These are phyloP conservation scores for Cordyceps farinosa DNA, from an alignment of 2,329 filamentous ascomycete species.

Conservation along the genomic window DNA sequence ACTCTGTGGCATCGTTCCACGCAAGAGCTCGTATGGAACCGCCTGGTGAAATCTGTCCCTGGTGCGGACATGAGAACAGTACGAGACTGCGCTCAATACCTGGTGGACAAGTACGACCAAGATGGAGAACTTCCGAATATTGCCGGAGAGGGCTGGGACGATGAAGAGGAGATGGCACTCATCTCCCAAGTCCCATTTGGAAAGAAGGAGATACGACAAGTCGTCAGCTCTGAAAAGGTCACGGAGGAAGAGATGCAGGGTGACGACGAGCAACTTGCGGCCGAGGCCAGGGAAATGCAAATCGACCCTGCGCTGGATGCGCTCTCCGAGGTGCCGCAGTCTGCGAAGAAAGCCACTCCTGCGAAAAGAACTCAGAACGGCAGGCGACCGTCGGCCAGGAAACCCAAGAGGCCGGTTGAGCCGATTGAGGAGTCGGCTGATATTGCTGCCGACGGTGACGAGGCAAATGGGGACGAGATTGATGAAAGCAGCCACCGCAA, in stretches of 20 bases:
- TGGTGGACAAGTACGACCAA: slow-evolving; percentile 34
- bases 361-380: slow-evolving; percentile 26
- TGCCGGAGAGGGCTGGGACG: slow-evolving; percentile 29
- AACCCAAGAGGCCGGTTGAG: slow-evolving; percentile 26
- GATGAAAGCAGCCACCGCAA: slow-evolving; percentile 26
- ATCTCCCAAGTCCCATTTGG: slow-evolving; percentile 19
- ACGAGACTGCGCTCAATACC: slow-evolving; percentile 34
- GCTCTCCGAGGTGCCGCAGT: slow-evolving; percentile 16
- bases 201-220: slow-evolving; percentile 14
- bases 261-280: slow-evolving; percentile 16
- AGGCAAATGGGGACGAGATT: slow-evolving; percentile 24
- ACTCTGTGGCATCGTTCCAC: slow-evolving; percentile 36
- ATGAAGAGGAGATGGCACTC: slow-evolving; percentile 32
- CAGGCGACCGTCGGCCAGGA: slow-evolving; percentile 23
- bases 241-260: slow-evolving; percentile 21
- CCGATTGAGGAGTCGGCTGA: slow-evolving; percentile 26
- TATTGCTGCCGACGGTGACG: slow-evolving; percentile 16
- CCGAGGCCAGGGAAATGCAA: slow-evolving; percentile 25
- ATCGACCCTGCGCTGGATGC: slow-evolving; percentile 31
- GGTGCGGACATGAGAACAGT: slow-evolving; percentile 30
- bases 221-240: slow-evolving; percentile 31
- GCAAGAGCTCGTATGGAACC: slow-evolving; percentile 39
- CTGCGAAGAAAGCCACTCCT: slow-evolving; percentile 26
- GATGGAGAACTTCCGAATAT: slow-evolving; percentile 34
- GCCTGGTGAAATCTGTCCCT: slow-evolving; percentile 35